Evolutionary conservation across 2,329 filamentous ascomycete species (phyloP).

Genomic region (Blastomyces parvus): DNA sequence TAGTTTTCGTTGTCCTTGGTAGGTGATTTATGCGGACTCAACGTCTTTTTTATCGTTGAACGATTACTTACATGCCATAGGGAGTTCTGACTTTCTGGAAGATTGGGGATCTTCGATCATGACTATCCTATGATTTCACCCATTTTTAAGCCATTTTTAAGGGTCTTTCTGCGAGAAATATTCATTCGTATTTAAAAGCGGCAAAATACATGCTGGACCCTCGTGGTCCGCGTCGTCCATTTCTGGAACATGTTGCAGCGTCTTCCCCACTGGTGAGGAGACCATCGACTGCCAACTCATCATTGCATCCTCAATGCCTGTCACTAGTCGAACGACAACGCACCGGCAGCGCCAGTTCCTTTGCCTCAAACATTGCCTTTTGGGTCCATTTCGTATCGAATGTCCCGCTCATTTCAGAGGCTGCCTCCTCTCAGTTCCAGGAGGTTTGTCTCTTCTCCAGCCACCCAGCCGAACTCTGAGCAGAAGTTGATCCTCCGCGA

Average conservation of each 20-base stretch:
- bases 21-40: background rate
- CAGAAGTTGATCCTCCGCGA: background rate
- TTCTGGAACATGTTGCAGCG: conserved; percentile 36
- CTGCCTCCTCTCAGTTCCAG: background rate
- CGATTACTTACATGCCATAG: background rate
- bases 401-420: background rate
- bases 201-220: conserved; percentile 7
- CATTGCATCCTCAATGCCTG: conserved; percentile 53
- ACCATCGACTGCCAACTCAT: conserved; percentile 66
- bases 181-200: conserved; percentile 1
- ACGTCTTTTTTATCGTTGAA: conserved; percentile 5
- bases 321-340: conserved; percentile 20
- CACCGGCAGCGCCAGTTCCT: conserved; percentile 10
- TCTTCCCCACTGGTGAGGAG: conserved; percentile 43
- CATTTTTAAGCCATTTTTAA: conserved; percentile 8
- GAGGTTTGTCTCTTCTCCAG: background rate
- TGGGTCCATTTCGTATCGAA: conserved; percentile 6
- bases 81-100: background rate
- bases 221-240: conserved; percentile 24
- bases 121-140: conserved; percentile 1
- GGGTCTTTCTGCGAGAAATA: conserved; percentile 4
- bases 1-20: background rate
- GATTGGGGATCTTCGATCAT: background rate
- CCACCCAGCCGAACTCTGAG: background rate
- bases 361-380: background rate